Evolutionary conservation across 139 green algal species (phyloP).

Genomic region (Coelastrella sp.): DNA sequence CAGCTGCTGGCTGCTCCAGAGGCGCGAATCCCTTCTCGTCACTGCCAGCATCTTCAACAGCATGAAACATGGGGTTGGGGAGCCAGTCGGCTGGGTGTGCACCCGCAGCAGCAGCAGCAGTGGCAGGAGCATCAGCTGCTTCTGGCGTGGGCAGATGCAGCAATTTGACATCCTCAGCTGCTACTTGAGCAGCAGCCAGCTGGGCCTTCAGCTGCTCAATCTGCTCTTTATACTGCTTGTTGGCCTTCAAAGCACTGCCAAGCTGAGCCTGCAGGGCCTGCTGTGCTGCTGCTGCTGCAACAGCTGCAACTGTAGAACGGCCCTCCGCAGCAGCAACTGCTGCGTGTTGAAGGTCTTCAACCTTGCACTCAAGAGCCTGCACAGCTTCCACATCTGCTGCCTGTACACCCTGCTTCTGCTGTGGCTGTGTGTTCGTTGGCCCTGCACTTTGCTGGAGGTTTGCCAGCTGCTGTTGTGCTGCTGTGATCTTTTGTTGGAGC

Average conservation of each 20-base stretch:
- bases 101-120: neutral
- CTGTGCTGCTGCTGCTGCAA: neutral
- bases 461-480: neutral
- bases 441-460: slow-evolving; percentile 1
- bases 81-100: neutral
- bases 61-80: neutral
- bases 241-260: too few relatives aligned
- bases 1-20: slow-evolving; percentile 5
- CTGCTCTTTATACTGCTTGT: neutral
- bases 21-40: neutral
- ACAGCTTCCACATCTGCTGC: neutral
- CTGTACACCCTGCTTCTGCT: neutral
- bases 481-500: neutral
- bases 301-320: neutral
- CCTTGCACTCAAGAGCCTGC: neutral
- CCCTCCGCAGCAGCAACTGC: slow-evolving; percentile 8
- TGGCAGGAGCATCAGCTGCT: neutral
- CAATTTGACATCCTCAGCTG: neutral
- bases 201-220: slow-evolving; percentile 1
- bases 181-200: neutral
- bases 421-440: too few relatives aligned
- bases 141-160: neutral
- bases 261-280: slow-evolving; percentile 18
- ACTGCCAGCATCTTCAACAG: slow-evolving; percentile 16
- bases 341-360: neutral